phyloP scores from a whole-genome alignment of 2,329 filamentous ascomycete species.

The Colletotrichum sp. region DNA sequence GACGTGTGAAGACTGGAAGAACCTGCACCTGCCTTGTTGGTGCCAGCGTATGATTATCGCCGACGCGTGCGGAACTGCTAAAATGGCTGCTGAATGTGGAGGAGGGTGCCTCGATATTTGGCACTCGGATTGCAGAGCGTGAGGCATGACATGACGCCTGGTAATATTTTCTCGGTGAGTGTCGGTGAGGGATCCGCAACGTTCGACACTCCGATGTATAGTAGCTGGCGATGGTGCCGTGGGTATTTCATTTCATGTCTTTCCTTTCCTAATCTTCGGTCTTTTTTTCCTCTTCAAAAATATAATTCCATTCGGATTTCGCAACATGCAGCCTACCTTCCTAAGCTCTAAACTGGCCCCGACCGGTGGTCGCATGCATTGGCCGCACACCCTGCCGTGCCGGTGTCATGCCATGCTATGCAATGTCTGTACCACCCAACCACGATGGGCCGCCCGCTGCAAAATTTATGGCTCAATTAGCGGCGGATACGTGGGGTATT shows the following conservation, averaged over 20 bases:
- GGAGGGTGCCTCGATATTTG: neutral
- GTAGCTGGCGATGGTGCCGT: neutral
- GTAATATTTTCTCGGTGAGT: neutral
- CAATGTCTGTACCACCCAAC: neutral
- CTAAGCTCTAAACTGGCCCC: neutral
- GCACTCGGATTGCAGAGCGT: neutral
- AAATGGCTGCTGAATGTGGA: neutral
- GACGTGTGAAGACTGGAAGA: constrained; percentile 15
- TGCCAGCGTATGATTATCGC: neutral
- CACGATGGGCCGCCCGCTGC: neutral
- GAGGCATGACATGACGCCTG: neutral
- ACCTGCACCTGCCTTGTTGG: neutral
- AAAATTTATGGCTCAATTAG: neutral
- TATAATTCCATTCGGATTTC: neutral
- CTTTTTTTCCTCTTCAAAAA: neutral
- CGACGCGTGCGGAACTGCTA: neutral
- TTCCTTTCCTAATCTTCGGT: neutral
- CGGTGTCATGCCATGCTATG: neutral
- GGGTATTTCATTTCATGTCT: neutral
- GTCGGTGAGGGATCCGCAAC: neutral
- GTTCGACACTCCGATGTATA: neutral
- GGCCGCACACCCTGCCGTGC: neutral
- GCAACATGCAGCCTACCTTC: neutral
- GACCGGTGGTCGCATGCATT: neutral
- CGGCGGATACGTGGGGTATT: neutral